Evolutionary conservation across 1,139 yeast genomes (phyloP).

Genomic region (Yamadazyma oceani): DNA sequence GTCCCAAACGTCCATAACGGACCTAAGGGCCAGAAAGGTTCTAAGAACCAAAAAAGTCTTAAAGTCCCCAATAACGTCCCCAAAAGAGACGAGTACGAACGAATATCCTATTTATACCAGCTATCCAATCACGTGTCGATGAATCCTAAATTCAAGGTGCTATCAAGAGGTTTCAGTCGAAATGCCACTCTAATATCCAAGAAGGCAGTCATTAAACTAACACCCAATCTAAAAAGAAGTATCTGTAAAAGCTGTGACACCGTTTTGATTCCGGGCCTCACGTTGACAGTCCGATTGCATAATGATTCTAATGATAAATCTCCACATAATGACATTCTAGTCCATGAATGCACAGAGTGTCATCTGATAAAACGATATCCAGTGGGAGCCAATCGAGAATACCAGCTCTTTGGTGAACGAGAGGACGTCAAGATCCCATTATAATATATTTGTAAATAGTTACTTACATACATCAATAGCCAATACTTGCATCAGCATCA

Average conservation of each 20-base stretch:
- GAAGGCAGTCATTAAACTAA: constrained; percentile 59
- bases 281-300: constrained; percentile 31
- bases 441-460: too few relatives aligned
- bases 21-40: too few relatives aligned
- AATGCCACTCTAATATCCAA: constrained; percentile 55
- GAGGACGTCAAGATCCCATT: constrained; percentile 13
- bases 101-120: constrained; percentile 60
- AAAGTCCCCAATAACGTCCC: constrained; percentile 43
- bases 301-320: constrained; percentile 26
- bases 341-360: constrained; percentile 29
- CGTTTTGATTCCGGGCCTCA: constrained; percentile 47
- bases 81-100: constrained; percentile 57
- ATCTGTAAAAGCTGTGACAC: constrained; percentile 61
- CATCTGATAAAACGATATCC: constrained; percentile 31
- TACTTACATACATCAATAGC: too few relatives aligned
- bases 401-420: constrained; percentile 29
- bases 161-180: constrained; percentile 52
- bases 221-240: constrained; percentile 60
- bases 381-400: constrained; percentile 32
- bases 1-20: too few relatives aligned
- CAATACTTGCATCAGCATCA: too few relatives aligned
- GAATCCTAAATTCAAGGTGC: constrained; percentile 23
- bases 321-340: constrained; percentile 32
- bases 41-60: constrained; percentile 18
- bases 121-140: constrained; percentile 34